Evolutionary conservation across 371 early-diverging fungal species (phyloP).

Genomic region (Rhizopus sp.): DNA sequence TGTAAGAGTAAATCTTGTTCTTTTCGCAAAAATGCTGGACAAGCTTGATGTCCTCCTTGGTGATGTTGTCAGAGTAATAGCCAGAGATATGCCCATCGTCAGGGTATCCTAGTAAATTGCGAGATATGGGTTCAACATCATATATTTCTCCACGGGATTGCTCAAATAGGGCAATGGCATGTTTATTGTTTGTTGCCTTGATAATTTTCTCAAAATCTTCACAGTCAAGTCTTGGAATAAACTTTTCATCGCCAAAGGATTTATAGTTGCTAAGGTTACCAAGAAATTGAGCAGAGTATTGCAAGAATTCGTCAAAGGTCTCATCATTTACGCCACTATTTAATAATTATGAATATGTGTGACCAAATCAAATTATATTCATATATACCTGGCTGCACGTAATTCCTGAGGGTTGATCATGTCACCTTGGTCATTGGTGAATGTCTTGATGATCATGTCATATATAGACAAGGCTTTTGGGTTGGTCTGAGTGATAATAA

Average conservation of each 20-base stretch:
- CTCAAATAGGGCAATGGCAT: constrained; percentile 35
- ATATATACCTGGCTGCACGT: constrained; percentile 28
- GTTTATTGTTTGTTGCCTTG: constrained; percentile 25
- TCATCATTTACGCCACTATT: constrained; percentile 47
- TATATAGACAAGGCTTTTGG: constrained; percentile 42
- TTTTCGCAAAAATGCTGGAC: constrained; percentile 54
- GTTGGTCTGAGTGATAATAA: constrained; percentile 49
- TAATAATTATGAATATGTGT: not conserved
- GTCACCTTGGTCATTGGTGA: constrained; percentile 23
- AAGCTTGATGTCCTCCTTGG: constrained; percentile 52
- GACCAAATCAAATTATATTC: too few relatives aligned
- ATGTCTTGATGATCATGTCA: constrained; percentile 36
- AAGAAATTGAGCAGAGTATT: constrained; percentile 55
- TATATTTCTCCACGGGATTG: constrained; percentile 41
- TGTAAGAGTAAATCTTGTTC: constrained; percentile 34
- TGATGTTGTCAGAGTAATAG: constrained; percentile 54
- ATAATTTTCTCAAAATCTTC: constrained; percentile 43
- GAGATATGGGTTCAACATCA: constrained; percentile 35
- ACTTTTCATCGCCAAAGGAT: constrained; percentile 67
- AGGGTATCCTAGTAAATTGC: constrained; percentile 57
- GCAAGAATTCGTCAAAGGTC: constrained; percentile 54
- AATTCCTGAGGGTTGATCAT: constrained; percentile 31
- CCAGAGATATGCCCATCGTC: constrained; percentile 64
- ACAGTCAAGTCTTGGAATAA: constrained; percentile 53
- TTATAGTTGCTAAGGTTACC: constrained; percentile 63